Conservation (phyloP, 164 flowering plant genomes). For the Protea cynaroides region DNA sequence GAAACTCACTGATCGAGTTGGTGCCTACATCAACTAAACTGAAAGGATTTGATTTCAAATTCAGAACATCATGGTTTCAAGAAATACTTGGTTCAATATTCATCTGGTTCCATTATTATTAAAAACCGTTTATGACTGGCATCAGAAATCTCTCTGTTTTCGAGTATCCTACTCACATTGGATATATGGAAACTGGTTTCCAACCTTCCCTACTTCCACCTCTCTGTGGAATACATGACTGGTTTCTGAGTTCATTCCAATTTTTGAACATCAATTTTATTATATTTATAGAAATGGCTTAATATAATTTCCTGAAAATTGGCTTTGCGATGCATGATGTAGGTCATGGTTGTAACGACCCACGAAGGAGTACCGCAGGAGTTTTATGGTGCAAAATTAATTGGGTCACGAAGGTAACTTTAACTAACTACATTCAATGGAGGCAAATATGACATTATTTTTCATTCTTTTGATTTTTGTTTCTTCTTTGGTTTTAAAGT, state of each 20-base stretch:
- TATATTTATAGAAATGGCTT: not conserved
- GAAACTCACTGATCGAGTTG: not conserved
- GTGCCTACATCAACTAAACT: not conserved
- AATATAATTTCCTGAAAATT: not conserved
- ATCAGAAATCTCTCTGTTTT: not conserved
- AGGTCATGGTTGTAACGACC: slow-evolving; percentile 99
- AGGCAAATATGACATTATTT: not conserved
- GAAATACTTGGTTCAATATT: not conserved
- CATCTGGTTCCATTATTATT: not conserved
- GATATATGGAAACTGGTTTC: no score
- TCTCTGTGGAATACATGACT: not conserved
- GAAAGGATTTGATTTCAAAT: not conserved
- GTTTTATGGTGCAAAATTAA: slow-evolving; percentile 86
- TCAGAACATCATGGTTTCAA: not conserved
- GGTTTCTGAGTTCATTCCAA: not conserved
- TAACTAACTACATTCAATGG: not conserved
- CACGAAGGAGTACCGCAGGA: slow-evolving; percentile 97
- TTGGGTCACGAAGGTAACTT: slow-evolving; percentile 82
- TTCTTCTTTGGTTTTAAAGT: not conserved
- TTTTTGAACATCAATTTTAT: not conserved
- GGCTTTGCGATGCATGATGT: slow-evolving; percentile 13
- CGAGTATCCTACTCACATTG: no score
- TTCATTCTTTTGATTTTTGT: not conserved
- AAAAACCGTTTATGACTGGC: not conserved
- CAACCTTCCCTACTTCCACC: no score